These are phyloP conservation scores for Fusarium protoensiforme DNA, from an alignment of 2,329 filamentous ascomycete species.

Conservation along the genomic window DNA sequence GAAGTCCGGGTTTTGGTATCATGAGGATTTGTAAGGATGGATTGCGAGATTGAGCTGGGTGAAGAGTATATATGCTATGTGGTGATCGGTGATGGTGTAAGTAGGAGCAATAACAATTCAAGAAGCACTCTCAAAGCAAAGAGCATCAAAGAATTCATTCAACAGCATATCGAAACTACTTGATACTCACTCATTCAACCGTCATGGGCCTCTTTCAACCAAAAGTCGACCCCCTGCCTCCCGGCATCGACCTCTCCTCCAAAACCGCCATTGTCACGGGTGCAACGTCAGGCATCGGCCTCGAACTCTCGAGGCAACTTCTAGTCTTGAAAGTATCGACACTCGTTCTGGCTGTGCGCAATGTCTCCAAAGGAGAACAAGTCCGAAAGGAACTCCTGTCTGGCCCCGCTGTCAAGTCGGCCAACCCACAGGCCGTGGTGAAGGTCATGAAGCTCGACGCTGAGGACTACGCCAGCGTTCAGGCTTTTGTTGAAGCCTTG, in stretches of 20 bases:
- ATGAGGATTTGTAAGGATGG: neutral
- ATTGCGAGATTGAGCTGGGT: neutral
- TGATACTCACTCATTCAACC: neutral
- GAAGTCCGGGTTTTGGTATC: neutral
- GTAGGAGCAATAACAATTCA: neutral
- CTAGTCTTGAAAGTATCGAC: constrained; percentile 47
- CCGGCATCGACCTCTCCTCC: constrained; percentile 34
- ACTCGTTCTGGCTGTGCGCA: constrained; percentile 55
- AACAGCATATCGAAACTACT: accelerated
- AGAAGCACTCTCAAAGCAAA: neutral
- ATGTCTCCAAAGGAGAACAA: constrained; percentile 42
- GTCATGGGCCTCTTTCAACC: constrained; percentile 24
- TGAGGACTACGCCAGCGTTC: constrained; percentile 20
- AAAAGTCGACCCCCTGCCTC: constrained; percentile 17
- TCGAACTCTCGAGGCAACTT: constrained; percentile 53
- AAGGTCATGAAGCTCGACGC: constrained; percentile 31
- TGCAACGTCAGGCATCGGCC: constrained; percentile 56
- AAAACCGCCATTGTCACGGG: constrained; percentile 55
- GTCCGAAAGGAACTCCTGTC: constrained; percentile 23
- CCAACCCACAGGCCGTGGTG: constrained; percentile 16
- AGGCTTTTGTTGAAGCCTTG: constrained; percentile 5
- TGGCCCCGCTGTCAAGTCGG: constrained; percentile 15
- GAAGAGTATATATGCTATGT: neutral
- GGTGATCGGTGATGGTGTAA: neutral
- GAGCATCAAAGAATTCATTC: neutral